Percentiles rank a stretch among this genome's conserved stretches.
Conservation (phyloP, 805 yeast genomes). For the Candida qinlingensis region DNA sequence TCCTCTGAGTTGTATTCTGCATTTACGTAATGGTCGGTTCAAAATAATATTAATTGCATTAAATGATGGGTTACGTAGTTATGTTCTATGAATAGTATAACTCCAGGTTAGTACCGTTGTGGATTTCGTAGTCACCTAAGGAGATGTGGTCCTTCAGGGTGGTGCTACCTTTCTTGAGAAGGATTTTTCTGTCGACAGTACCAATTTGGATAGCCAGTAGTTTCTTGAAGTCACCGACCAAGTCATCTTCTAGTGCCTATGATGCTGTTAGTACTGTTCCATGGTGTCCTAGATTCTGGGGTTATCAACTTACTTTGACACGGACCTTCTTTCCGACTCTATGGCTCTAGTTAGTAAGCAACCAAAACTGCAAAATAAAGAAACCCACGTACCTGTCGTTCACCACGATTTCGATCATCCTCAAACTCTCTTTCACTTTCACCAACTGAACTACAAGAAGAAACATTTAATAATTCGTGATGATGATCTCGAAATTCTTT, state of each 20-base stretch:
- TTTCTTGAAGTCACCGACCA: slow-evolving; percentile 86
- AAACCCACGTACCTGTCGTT: slow-evolving; percentile 49
- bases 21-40: neutral
- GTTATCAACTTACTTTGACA: slow-evolving; percentile 46
- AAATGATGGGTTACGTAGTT: too few relatives aligned
- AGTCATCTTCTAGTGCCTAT: slow-evolving; percentile 71
- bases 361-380: neutral
- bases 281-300: neutral
- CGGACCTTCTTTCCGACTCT: slow-evolving; percentile 82
- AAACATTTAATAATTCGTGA: too few relatives aligned
- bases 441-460: too few relatives aligned
- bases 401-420: slow-evolving; percentile 68
- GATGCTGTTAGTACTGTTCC: neutral
- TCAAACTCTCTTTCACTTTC: neutral
- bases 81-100: slow-evolving; percentile 55
- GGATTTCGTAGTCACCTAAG: slow-evolving; percentile 91
- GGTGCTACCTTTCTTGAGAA: slow-evolving; percentile 80
- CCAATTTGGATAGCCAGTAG: slow-evolving; percentile 81
- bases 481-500: too few relatives aligned
- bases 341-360: slow-evolving; percentile 11
- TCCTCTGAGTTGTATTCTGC: slow-evolving; percentile 27
- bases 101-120: slow-evolving; percentile 83
- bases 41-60: neutral
- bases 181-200: slow-evolving; percentile 53
- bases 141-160: slow-evolving; percentile 85